A percentile compares a stretch with the other conserved stretches of the same genome.
Conservation (phyloP, 305 asterid genomes). For the Solanum hybrid region DNA sequence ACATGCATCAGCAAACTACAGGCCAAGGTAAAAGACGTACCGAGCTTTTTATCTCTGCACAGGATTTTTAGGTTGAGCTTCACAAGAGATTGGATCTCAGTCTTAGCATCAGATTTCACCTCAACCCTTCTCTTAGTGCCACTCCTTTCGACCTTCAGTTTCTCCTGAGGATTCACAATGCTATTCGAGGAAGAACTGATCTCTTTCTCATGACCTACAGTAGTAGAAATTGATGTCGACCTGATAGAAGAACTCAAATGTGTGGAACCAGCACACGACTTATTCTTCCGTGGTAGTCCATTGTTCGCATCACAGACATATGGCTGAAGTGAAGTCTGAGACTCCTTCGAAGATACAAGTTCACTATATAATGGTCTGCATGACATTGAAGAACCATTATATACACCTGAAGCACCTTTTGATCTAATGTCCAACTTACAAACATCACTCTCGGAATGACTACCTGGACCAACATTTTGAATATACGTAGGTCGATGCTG, state of each 20-base stretch:
- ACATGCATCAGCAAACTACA: not conserved
- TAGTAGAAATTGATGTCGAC: constrained; percentile 14
- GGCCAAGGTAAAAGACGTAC: constrained; percentile 19
- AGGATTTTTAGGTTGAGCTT: constrained; percentile 65
- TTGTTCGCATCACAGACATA: constrained; percentile 1
- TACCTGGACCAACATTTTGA: constrained; percentile 10
- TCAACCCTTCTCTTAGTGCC: constrained; percentile 17
- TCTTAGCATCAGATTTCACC: constrained; percentile 40
- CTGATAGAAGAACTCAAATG: constrained; percentile 16
- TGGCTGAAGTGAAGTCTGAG: not conserved
- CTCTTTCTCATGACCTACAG: constrained; percentile 10
- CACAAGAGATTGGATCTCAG: constrained; percentile 64
- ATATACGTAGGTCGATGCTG: constrained; percentile 7
- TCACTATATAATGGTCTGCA: constrained; percentile 3
- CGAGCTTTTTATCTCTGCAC: constrained; percentile 38
- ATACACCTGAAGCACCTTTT: constrained; percentile 3
- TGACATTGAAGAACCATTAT: constrained; percentile 3
- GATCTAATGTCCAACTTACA: constrained; percentile 13
- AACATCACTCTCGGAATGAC: constrained; percentile 1
- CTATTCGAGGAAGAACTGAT: constrained; percentile 21
- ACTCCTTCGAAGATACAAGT: constrained; percentile 13
- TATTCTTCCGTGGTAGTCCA: constrained; percentile 9
- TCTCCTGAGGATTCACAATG: constrained; percentile 21
- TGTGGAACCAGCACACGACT: constrained; percentile 7
- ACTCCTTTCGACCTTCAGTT: constrained; percentile 21